Evolutionary conservation across 495 filamentous ascomycete genomes (phyloP), one percentile per base, ranked within the genome.

Genomic region (Hyphodiscus hymeniophilus): DNA sequence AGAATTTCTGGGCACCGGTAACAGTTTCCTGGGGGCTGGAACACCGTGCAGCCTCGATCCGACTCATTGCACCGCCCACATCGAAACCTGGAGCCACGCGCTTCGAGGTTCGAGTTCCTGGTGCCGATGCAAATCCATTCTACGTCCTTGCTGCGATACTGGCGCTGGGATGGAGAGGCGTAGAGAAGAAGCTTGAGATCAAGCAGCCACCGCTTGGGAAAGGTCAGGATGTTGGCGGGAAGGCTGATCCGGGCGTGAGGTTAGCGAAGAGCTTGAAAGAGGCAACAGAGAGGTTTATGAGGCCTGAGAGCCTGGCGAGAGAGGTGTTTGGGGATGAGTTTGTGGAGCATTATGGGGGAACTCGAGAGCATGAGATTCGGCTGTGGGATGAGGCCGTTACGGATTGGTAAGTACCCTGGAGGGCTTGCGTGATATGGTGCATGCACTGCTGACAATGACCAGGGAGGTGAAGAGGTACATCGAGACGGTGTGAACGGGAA

Each of bases 1-100:
- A 98, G 71, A 97, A 97, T 62, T 96, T 95, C 67, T 97, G 94
- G 94, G 92, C 92, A 0, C 92, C 92, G 0, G 91, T 98, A 5
- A 96, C 89, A 0, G 92, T 96, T 1, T 94, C 86, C 2, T 98
- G 92, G 94, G 92, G 94, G 1, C 64, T 96, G 7, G 92, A 97
- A 63, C 92, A 98, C 56, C 85, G 92, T 32, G 89, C 89, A 1
- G 92, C 92, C 0, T 94, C 86, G 0, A 85, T 98, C 46, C 76
- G 94, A 6, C 62, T 98, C 18, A 96, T 97, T 56, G 76, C 84
- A 0, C 92, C 92, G 8, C 92, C 92, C 1, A 88, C 86, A 0
- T 74, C 81, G 26, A 86, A 83, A 49, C 70, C 85, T 0, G 86
- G 86, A 52, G 86, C 90, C 0, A 96, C 92, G 13, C 74, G 92